Base-by-base conservation (phyloP, 2,329 filamentous ascomycete genomes). In the Fusarium sp. region DNA sequence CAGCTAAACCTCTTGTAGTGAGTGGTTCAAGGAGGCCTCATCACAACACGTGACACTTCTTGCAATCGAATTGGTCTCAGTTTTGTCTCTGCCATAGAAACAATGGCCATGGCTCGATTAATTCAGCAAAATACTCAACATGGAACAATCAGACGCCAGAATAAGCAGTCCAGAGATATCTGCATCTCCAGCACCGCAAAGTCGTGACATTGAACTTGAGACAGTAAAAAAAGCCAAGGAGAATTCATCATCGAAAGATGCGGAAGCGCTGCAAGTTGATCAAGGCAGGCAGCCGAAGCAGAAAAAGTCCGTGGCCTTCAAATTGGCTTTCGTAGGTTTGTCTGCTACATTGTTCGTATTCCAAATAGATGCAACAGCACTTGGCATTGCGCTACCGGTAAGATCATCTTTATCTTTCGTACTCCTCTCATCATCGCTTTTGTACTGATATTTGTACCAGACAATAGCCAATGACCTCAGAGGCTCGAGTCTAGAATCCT, bases 391-490 rank as follows among this genome's bases (percentile, higher is more conserved):
- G 7, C 44, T 69, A 3, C 64, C 66, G 1, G 66, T 69, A 56
- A 45, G 50, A 20, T 12, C 11, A 28, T 13, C 45, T 11, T 22
- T 9, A 17, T 48, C 9, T 17, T 22, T 30, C 20, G 20, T 22
- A 6, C 45, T 30, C 26, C 4, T 48, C 45, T 22, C 14, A 0
- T 4, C 1, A 6, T 17, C 20, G 26, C 12, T 10, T 28, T 17
- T 13, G 5, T 30, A 10, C 62, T 64, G 20, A 62, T 4, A 8
- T 2, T 14, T 3, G 13, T 3, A 5, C 11, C 15, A 69, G 66
- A 35, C 66, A 5, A 69, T 69, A 63, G 66, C 66, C 24, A 69
- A 69, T 53, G 66, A 63, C 0, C 64, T 69, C 17, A 32, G n/a
- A 8, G 64, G 66, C 5, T 60, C 53, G n/a, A 73, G 57, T 50